Evolutionary conservation across 805 yeast species (phyloP), one percentile per base, ranked within the genome.

Genomic region (Debaryomyces maramus): DNA sequence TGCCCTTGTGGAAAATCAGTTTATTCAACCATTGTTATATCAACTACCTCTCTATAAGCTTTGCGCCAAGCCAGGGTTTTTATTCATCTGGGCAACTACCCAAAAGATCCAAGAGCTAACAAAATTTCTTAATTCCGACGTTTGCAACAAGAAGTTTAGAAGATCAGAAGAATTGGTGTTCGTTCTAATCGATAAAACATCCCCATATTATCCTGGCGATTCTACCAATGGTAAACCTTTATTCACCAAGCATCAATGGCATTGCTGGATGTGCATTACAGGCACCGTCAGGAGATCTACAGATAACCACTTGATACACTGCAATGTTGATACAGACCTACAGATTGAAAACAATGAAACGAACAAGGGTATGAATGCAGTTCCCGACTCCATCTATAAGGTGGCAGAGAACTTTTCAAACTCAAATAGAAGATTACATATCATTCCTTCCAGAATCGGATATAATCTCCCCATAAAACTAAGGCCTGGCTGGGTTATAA

Each of bases 221-320:
- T 73, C 73, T 6, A 36, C 29, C 4, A 39, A 39, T 3, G 44
- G 47, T 20, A 47, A 48, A 17, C 53, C 63, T 2, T 56, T 86
- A 18, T 72, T 86, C 40, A 81, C 79, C 44, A 79, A 82, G 43
- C 81, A 85, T 61, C 93, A 85, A 63, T 90, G 97, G 96, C 97
- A 91, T 63, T 90, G 97, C 54, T 85, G 96, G 86, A 89, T 90
- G 97, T 91, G 97, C 51, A 85, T 90, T 38, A 90, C 96, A 2
- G 97, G 97, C 2, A 90, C 97, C 0, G 91, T 90, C 6, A 73
- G 96, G 55, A 75, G 97, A 52, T 79, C 95, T 2, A 80, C 82
- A 0, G 97, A 90, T 63, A 77, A 77, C 10, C 89, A 87, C 59
- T 70, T 90, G 43, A 89, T 90, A 45, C 95, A 90, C 58, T 91